Percentiles rank a stretch among this genome's conserved stretches.
These are phyloP conservation scores for Schizochytrium sp. DNA, from an alignment of 108 stramenopile species.

Conservation along the genomic window DNA sequence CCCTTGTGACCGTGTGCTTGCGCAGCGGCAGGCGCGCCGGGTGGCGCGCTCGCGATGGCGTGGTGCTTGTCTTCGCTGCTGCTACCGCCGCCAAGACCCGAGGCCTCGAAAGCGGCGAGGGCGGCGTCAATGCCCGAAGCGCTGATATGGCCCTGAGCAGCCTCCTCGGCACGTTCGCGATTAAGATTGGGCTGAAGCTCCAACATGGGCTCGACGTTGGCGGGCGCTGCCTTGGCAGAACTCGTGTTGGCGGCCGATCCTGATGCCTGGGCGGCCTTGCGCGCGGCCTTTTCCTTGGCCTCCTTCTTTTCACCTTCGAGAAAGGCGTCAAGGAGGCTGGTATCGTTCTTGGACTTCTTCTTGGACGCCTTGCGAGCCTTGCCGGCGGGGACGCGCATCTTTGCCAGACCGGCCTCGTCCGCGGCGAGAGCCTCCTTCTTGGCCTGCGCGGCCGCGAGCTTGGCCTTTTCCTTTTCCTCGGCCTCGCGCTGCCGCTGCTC, in stretches of 20 bases:
- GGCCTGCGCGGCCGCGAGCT: not conserved
- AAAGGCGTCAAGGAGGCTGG: not conserved
- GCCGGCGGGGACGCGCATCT: not conserved
- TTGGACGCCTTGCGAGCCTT: not conserved
- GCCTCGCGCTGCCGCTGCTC: not conserved
- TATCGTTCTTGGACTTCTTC: not conserved
- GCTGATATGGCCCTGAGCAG: not conserved
- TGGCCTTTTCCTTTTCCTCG: not conserved
- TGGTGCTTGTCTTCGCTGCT: not conserved
- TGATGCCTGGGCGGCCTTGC: not conserved
- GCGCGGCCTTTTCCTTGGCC: not conserved
- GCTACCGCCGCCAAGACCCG: not conserved
- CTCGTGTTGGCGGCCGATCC: no score
- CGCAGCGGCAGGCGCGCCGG: not conserved
- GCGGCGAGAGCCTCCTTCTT: not conserved
- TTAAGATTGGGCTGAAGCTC: not conserved
- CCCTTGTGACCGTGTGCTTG: slow-evolving; percentile 35
- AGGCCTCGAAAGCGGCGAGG: slow-evolving; percentile 27
- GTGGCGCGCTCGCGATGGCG: not conserved
- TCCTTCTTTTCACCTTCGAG: not conserved
- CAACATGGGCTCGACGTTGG: not conserved
- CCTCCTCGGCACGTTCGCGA: not conserved
- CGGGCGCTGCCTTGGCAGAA: not conserved
- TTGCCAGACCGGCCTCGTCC: not conserved
- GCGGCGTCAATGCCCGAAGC: slow-evolving; percentile 46